Evolutionary conservation across 2,329 filamentous ascomycete species (phyloP), one percentile per base, ranked within the genome.

Genomic region (Stachybotrys elegans): DNA sequence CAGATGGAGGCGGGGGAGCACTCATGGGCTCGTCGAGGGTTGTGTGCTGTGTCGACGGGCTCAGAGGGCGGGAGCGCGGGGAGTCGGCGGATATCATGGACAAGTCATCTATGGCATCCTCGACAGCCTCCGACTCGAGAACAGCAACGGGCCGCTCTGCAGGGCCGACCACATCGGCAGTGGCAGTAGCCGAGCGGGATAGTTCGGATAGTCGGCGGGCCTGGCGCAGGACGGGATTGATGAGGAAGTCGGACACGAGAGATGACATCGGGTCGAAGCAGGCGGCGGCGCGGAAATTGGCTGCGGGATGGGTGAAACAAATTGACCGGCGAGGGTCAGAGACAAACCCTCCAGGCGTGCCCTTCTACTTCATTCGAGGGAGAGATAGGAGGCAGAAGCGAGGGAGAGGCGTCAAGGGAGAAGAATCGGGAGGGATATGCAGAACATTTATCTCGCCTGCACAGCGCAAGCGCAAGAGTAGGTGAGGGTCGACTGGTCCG

Each of bases 191-290:
- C 20, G 66, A 58, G 44, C 67, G 62, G 22, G 69, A 71, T 47
- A 70, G 69, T 54, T 71, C 69, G 40, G 81, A 83, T 57, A 84
- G 77, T 50, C 79, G 78, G 49, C 79, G 78, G 55, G 80, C 81
- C 64, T 84, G 80, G 60, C 80, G 78, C 53, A 84, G 65, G 55
- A 84, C 79, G 46, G 81, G 80, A 49, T 82, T 82, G 62, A 84
- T 80, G 54, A 84, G 67, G 59, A 82, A 83, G 48, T 83, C 77
- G 57, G 79, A 76, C 43, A 84, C 79, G 56, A 83, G 68, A 53
- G 74, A 81, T 61, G 76, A 73, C 81, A 84, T 84, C 57, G 54
- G 53, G 49, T 46, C 42, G 48, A 48, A 43, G 50, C 43, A 37
- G 52, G 49, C 48, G 39, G 43, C 45, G 38, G 47, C 39, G 36